These are phyloP conservation scores for Cnidoscolus chayamansa DNA, from an alignment of 441 rosid genomes.

Conservation along the genomic window DNA sequence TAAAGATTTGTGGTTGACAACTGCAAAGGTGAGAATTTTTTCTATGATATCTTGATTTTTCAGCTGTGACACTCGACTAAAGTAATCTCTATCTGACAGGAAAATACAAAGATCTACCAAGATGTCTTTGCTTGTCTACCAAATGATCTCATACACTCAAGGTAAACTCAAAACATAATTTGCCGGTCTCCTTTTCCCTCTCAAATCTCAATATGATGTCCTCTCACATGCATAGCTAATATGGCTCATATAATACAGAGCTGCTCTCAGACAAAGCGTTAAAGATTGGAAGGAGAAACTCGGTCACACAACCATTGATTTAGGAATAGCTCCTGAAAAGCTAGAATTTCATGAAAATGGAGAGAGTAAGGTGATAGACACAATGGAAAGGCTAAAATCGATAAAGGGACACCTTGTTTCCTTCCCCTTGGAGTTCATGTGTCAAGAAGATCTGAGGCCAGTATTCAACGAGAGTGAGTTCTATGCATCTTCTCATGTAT, in stretches of 20 bases:
- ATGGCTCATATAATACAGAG: constrained; percentile 37
- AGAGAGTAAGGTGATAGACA: constrained; percentile 46
- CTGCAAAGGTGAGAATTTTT: constrained; percentile 64
- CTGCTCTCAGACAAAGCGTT: constrained; percentile 65
- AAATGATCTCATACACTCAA: constrained; percentile 73
- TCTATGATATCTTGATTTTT: neutral
- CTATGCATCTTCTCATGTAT: constrained; percentile 93
- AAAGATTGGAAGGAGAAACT: constrained; percentile 76
- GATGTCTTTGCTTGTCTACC: constrained; percentile 92
- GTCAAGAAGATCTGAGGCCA: constrained; percentile 89
- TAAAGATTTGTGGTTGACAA: constrained; percentile 77
- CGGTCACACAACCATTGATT: constrained; percentile 87
- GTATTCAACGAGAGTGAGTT: constrained; percentile 91
- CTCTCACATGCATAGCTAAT: neutral
- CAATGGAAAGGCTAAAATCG: constrained; percentile 59
- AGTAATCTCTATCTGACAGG: constrained; percentile 39
- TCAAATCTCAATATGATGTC: neutral
- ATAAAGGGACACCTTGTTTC: constrained; percentile 83
- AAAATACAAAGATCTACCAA: constrained; percentile 72
- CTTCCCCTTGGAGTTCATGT: constrained; percentile 87
- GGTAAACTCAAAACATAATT: constrained; percentile 36
- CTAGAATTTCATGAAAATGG: constrained; percentile 63
- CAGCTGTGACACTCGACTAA: neutral
- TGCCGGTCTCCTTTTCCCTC: neutral
- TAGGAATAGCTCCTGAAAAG: constrained; percentile 80